Evolutionary conservation across 257 asterid genomes (phyloP).

Genomic region (Datura wrightii): DNA sequence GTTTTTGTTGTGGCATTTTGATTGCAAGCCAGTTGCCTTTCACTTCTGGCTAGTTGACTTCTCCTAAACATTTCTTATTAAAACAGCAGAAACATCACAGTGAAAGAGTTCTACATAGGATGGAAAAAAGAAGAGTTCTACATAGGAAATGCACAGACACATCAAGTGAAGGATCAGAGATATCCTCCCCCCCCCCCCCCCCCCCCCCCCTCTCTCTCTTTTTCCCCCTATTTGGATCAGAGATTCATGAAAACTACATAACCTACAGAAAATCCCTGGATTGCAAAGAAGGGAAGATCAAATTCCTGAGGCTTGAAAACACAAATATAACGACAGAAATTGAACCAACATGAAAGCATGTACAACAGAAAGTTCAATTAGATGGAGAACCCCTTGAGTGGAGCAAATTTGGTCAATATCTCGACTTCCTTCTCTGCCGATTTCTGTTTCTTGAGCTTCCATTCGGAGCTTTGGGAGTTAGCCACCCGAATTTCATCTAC

Average conservation of each 20-base stretch:
- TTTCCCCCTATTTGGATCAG: neutral
- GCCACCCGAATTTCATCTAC: slow-evolving; percentile 51
- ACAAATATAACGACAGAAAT: neutral
- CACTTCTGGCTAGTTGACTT: neutral
- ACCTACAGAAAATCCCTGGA: slow-evolving; percentile 3
- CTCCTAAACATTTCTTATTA: neutral
- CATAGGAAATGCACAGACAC: neutral
- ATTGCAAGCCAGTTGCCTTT: slow-evolving; percentile 15
- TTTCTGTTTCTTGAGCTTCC: slow-evolving; percentile 46
- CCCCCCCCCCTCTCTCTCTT: too few relatives aligned
- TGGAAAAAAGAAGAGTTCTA: neutral
- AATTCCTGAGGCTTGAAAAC: neutral
- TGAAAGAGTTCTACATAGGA: slow-evolving; percentile 1
- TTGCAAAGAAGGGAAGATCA: neutral
- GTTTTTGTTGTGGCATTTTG: neutral
- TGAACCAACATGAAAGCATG: neutral
- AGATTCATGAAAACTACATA: slow-evolving; percentile 13
- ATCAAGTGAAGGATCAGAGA: neutral
- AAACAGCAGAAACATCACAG: slow-evolving; percentile 13
- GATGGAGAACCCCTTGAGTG: slow-evolving; percentile 48
- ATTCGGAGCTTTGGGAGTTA: slow-evolving; percentile 36
- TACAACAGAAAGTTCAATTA: slow-evolving; percentile 10
- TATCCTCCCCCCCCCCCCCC: neutral
- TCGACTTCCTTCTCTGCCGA: slow-evolving; percentile 44
- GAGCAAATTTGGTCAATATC: slow-evolving; percentile 43